A percentile compares a stretch with the other conserved stretches of the same genome.
Conservation (phyloP, 441 rosid genomes). For the Pelargonium australe region DNA sequence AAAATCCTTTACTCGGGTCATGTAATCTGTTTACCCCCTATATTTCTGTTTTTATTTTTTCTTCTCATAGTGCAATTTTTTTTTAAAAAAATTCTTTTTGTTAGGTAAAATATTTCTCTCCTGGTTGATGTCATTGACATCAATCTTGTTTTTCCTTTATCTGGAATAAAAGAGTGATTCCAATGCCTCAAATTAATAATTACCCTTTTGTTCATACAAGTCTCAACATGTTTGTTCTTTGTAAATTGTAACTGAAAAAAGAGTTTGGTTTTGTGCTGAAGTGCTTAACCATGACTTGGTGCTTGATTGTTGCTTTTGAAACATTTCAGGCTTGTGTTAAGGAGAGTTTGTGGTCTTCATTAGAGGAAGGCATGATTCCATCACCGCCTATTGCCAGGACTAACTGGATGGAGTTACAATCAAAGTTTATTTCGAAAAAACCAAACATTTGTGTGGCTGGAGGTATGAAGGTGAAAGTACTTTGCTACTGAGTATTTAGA, state of each 20-base stretch:
- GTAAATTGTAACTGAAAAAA: background rate
- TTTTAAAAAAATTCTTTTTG: no score
- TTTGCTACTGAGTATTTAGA: constrained; percentile 18
- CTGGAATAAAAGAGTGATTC: background rate
- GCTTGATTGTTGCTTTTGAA: constrained; percentile 10
- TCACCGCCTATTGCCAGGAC: constrained; percentile 61
- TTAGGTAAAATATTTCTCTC: background rate
- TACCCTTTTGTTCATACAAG: background rate
- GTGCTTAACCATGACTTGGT: constrained; percentile 13
- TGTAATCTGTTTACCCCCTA: background rate
- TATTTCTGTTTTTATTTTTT: background rate
- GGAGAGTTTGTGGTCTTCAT: constrained; percentile 75
- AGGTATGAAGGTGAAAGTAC: constrained; percentile 68
- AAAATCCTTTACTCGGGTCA: background rate
- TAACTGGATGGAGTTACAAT: constrained; percentile 94
- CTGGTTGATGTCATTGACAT: background rate
- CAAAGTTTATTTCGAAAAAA: constrained; percentile 63
- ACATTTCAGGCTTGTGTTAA: constrained; percentile 52
- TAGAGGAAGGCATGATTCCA: constrained; percentile 90
- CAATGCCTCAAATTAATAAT: background rate
- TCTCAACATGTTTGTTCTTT: constrained; percentile 1
- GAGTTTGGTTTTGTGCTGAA: constrained; percentile 6
- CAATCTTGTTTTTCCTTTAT: constrained; percentile 3
- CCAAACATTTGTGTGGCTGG: constrained; percentile 93
- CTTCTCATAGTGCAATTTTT: background rate